A percentile compares a stretch with the other conserved stretches of the same genome.
phyloP scores from a whole-genome alignment of 2,329 filamentous ascomycete genomes.

The Pseudofabraea citricarpa region DNA sequence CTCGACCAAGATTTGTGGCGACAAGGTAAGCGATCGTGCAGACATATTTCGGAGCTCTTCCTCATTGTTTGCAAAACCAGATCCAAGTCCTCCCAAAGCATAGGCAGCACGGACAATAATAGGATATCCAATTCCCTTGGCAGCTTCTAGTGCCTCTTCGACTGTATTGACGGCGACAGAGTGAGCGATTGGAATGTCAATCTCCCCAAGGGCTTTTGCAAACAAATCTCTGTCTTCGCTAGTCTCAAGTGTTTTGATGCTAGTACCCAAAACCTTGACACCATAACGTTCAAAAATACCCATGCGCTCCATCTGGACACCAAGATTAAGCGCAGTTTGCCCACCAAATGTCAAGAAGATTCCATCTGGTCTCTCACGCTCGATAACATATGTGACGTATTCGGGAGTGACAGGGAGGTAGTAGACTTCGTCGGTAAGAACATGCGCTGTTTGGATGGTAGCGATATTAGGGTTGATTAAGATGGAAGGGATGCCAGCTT shows the following conservation, averaged over 20 bases:
- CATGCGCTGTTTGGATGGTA: constrained; percentile 96
- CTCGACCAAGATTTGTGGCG: constrained; percentile 95
- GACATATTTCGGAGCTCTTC: constrained; percentile 93
- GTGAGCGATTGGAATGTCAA: constrained; percentile 94
- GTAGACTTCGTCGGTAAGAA: constrained; percentile 94
- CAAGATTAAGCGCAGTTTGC: constrained; percentile 93
- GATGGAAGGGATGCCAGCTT: constrained; percentile 85
- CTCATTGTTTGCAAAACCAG: constrained; percentile 89
- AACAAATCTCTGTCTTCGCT: constrained; percentile 96
- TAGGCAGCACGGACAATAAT: constrained; percentile 98
- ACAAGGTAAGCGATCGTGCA: constrained; percentile 85
- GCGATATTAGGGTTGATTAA: constrained; percentile 98
- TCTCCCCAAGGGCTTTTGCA: constrained; percentile 91
- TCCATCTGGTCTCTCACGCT: constrained; percentile 91
- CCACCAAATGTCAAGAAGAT: constrained; percentile 97
- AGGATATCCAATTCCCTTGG: constrained; percentile 84
- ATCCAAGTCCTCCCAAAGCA: constrained; percentile 91
- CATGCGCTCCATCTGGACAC: constrained; percentile 95
- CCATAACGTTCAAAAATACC: constrained; percentile 93
- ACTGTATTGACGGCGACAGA: constrained; percentile 89
- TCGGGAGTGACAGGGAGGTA: constrained; percentile 96
- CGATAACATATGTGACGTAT: constrained; percentile 96
- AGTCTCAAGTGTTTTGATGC: constrained; percentile 87
- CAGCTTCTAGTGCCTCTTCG: constrained; percentile 87
- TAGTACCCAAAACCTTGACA: constrained; percentile 93